Base-by-base conservation (phyloP, 768 basidiomycete species). In the Amanita rimosa region DNA sequence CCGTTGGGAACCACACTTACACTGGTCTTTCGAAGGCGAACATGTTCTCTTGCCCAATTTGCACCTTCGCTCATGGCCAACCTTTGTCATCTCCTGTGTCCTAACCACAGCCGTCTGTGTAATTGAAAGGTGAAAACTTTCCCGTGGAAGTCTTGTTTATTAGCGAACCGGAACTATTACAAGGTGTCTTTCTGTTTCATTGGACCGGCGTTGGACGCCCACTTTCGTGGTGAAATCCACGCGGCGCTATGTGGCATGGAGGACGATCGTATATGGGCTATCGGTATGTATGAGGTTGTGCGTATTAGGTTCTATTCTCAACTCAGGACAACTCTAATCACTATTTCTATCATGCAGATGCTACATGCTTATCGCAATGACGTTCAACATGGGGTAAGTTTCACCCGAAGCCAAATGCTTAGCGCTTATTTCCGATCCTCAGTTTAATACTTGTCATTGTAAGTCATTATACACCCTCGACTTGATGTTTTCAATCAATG, bases 281-380 rank as follows among this genome's bases (percentile, higher is more conserved):
- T 72, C 73, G n/a, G 79, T 76, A 0, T 65, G 77, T 43, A 60
- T 80, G 22, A 67, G 84, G 67, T 60, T 87, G 85, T 85, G 58
- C 61, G 81, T 61, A 17, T 13, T 29, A 26, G n/a, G 27, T 16
- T 6, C n/a, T 14, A n/a, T 27, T 27, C 14, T 31, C 31, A 31
- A 13, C 6, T 13, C 31, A 13, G 7, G 31, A 21, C 19, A 10
- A 17, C 38, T 14, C n/a, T 43, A n/a, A 26, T 16, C 24, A 4
- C 11, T 1, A 31, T 31, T 39, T 22, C 19, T 6, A 48, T 26
- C 21, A 22, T 39, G 36, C 19, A 85, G 83, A 48, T 63, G 75
- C 52, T 86, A 85, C 57, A 85, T 87, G 83, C 70, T 87, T 13
- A 67, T 81, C 45, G 73, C 79, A 21, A 85, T 85, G 82, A 77